Evolutionary conservation across 768 basidiomycete species (phyloP), one percentile per base, ranked within the genome.

Genomic region (Lactifluus hygrophoroides): DNA sequence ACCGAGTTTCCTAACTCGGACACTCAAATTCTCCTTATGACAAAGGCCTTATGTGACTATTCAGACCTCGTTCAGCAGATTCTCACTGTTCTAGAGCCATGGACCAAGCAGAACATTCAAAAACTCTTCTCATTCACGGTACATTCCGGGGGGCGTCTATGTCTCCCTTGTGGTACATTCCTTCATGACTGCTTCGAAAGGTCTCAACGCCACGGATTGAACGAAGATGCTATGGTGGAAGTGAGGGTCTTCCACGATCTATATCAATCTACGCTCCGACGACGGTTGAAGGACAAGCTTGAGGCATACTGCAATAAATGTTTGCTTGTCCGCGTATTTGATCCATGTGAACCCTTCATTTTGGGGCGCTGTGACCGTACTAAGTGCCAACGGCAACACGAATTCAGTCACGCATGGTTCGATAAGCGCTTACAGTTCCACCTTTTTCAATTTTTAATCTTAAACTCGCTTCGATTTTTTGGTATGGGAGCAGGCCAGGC

Each of bases 351-450:
- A 13, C 1, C 8, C 11, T 9, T 16, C 37, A 52, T 16, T 45
- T 9, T 5, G 1, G 47, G 55, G 14, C 54, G 51, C 8, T 64
- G 63, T 25, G 60, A 62, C 13, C 47, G 35, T 8, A 30, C 10
- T 2, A 40, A 28, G 3, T 64, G 63, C 35, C 37, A 40, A 37
- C 46, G 51, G n/a, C 51, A 45, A 5, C 63, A 64, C 37, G 27
- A 34, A 17, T 27, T 64, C 17, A 43, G 54, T 27, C 28, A 27
- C 6, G 3, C 30, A 9, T 64, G 63, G 60, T 64, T 62, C 28
- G 38, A 62, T 7, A 47, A 3, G 32, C 50, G 56, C 21, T 25
- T 64, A 14, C 10, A 28, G n/a, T 64, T 64, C 35, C 61, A 62
- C 54, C 0, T 64, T 27, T 45, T 11, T 27, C 60, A 62, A 28